phyloP scores from a whole-genome alignment of 2,329 filamentous ascomycete genomes.

The Pseudogymnoascus sp. region DNA sequence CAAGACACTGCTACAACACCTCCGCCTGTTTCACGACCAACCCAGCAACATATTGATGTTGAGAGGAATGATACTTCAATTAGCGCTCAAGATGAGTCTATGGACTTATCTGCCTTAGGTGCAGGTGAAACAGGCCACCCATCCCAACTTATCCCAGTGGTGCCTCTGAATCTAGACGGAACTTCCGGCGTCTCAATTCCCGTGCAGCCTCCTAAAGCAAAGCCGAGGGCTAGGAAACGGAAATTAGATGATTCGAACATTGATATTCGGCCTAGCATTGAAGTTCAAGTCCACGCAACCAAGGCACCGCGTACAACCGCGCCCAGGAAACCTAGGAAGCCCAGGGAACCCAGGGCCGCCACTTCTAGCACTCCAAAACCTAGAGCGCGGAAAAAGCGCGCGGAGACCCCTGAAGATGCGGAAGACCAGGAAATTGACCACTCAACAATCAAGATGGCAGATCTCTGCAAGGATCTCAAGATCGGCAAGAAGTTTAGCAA shows the following conservation, averaged over 20 bases:
- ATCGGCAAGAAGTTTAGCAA: slow-evolving; percentile 69
- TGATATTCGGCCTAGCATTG: slow-evolving; percentile 10
- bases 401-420: slow-evolving; percentile 51
- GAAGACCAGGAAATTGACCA: slow-evolving; percentile 56
- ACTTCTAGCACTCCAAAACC: slow-evolving; percentile 15
- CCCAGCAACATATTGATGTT: not conserved
- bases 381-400: slow-evolving; percentile 20
- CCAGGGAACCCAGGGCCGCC: slow-evolving; percentile 2
- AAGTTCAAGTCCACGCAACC: slow-evolving; percentile 5
- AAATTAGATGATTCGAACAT: slow-evolving; percentile 3
- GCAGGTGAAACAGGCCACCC: slow-evolving; percentile 11
- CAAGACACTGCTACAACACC: not conserved
- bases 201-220: slow-evolving; percentile 1
- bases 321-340: slow-evolving; percentile 8
- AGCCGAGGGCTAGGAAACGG: not conserved
- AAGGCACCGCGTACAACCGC: not conserved
- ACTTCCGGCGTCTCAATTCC: slow-evolving; percentile 15
- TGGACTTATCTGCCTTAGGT: slow-evolving; percentile 12
- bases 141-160: slow-evolving; percentile 18
- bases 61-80: not conserved
- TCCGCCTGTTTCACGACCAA: not conserved
- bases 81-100: not conserved
- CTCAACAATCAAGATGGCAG: slow-evolving; percentile 59
- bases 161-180: slow-evolving; percentile 22
- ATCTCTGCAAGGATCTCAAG: slow-evolving; percentile 59